These are phyloP conservation scores for Canariomyces notabilis DNA, from an alignment of 2,329 filamentous ascomycete species.

Conservation along the genomic window DNA sequence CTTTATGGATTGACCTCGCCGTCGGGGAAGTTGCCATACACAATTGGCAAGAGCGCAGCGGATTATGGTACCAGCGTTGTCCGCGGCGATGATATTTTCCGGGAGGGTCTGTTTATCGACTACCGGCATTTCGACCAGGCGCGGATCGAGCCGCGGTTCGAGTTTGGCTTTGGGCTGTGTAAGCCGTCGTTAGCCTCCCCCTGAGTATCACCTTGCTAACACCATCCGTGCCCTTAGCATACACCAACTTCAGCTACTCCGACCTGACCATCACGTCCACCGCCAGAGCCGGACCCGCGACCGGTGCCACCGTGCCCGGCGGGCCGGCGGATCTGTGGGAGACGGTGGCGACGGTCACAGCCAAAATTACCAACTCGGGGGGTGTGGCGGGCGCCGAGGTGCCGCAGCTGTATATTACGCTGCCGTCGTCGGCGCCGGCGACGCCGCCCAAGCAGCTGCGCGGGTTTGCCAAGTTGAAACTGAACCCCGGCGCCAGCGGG, in stretches of 20 bases:
- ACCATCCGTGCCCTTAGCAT: constrained; percentile 43
- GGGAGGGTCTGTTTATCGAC: constrained; percentile 58
- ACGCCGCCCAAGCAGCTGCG: constrained; percentile 49
- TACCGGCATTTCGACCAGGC: constrained; percentile 59
- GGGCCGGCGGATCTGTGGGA: constrained; percentile 44
- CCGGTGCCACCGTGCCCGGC: constrained; percentile 37
- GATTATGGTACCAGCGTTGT: constrained; percentile 42
- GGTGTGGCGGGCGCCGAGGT: constrained; percentile 58
- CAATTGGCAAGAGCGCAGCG: constrained; percentile 41
- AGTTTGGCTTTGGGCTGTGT: constrained; percentile 60
- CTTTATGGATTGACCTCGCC: constrained; percentile 56
- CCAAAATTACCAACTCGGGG: constrained; percentile 62
- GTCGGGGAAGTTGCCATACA: constrained; percentile 46
- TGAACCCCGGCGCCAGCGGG: constrained; percentile 43
- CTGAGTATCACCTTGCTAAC: not conserved
- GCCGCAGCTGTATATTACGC: constrained; percentile 53
- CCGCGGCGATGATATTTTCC: constrained; percentile 46
- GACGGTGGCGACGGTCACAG: constrained; percentile 45
- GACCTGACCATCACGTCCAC: constrained; percentile 40
- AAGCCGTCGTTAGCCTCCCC: constrained; percentile 23
- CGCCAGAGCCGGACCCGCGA: constrained; percentile 36
- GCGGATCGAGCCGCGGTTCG: constrained; percentile 54
- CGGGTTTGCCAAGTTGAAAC: constrained; percentile 55
- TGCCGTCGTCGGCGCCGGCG: constrained; percentile 36
- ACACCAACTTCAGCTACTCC: constrained; percentile 62